Base-by-base conservation (phyloP, 192 early-diverging fungal genomes). In the Gaertneriomyces semiglobifer region DNA sequence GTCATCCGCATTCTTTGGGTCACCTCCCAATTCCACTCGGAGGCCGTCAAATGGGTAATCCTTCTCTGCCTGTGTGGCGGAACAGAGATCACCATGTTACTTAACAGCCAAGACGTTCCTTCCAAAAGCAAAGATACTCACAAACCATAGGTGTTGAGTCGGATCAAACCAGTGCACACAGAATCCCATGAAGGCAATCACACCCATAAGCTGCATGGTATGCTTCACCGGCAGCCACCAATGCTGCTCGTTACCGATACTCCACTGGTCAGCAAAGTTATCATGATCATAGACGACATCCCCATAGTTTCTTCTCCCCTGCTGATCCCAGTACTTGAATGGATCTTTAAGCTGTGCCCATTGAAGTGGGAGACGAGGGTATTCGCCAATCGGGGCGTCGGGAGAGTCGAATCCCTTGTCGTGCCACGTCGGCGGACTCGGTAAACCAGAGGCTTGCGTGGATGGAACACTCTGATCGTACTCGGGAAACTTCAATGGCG, bases 281-380 rank as follows among this genome's bases (percentile, higher is more conserved):
- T 76, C 79, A 47, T 79, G 68, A 58, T 77, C 76, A 20, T 77
- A 54, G 18, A 81, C 20, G 14, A 84, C 60, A 42, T 84, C 82
- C 20, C 82, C 82, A 60, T 79, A 84, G 47, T 84, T 70, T 20
- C 82, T 51, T 6, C 79, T 66, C 12, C 74, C 79, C 73, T 84
- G 82, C 64, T 77, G 68, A 68, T 84, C 82, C 82, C 82, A 84
- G 72, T 84, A 81, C 63, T 69, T 69, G 67, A 64, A 76, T 9
- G 82, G 79, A 52, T 84, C 76, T 45, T 67, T 77, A 40, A 84
- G 64, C 47, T 73, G 56, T 9, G 79, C 70, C 14, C 42, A 84
- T 64, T 79, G 77, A 25, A 62, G 66, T 12, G 69, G 59, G 47
- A 79, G 60, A 55, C 70, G 70, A 10, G 82, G 82, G 73, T 84